These are phyloP conservation scores for Ceratobasidium sp. DNA, from an alignment of 1,284 basidiomycete species.

Conservation along the genomic window DNA sequence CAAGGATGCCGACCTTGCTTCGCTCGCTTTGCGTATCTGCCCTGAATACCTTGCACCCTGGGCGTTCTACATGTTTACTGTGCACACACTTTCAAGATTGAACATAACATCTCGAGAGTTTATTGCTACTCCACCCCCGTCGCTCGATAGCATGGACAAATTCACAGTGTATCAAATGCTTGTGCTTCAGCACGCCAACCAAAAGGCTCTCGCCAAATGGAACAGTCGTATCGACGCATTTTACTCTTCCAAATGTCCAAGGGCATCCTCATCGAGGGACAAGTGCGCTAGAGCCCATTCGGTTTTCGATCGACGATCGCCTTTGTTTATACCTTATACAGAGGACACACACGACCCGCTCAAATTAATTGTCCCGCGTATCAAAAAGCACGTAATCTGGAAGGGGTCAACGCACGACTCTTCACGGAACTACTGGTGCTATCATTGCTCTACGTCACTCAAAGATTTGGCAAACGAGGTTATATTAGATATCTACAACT, in stretches of 20 bases:
- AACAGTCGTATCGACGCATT: conserved; percentile 2
- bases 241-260: conserved; percentile 17
- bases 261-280: not conserved
- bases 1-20: not conserved
- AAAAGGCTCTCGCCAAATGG: conserved; percentile 6
- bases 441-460: not conserved
- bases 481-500: not conserved
- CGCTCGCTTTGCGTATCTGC: not conserved
- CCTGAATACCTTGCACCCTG: conserved; percentile 19
- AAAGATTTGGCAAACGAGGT: not conserved
- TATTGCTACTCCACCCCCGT: not conserved
- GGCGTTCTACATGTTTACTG: conserved; percentile 10
- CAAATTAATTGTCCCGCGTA: not conserved
- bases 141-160: not conserved
- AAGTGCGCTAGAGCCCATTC: conserved; percentile 9
- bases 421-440: conserved; percentile 4
- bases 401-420: not conserved
- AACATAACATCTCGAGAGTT: not conserved
- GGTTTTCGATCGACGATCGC: not conserved
- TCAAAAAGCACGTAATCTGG: not conserved
- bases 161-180: not conserved
- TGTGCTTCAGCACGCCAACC: conserved; percentile 15
- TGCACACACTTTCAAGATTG: conserved; percentile 4
- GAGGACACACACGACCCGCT: not conserved
- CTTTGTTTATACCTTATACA: not conserved